These are phyloP conservation scores for Fraxinus excelsior DNA, from an alignment of 257 asterid genomes.

Conservation along the genomic window DNA sequence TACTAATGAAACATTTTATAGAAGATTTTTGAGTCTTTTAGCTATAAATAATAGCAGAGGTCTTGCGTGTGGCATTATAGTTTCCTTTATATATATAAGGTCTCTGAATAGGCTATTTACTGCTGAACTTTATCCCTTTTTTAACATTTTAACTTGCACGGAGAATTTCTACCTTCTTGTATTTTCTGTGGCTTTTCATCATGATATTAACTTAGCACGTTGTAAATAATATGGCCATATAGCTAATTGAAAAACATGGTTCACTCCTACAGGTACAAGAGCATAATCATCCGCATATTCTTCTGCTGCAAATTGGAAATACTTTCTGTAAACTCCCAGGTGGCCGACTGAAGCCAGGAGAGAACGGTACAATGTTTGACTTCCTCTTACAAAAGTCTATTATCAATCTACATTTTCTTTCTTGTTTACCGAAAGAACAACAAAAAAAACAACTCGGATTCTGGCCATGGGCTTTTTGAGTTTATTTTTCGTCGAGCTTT, in stretches of 20 bases:
- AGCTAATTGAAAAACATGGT: conserved; percentile 1
- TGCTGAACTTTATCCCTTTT: not conserved
- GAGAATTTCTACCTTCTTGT: not conserved
- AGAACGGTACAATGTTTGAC: conserved; percentile 61
- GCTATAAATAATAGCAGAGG: not conserved
- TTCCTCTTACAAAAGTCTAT: not conserved
- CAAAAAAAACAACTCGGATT: not conserved
- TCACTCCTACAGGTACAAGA: conserved; percentile 75
- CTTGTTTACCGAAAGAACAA: not conserved
- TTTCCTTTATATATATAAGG: not conserved
- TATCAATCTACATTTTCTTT: too few species aligned
- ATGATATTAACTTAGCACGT: not conserved
- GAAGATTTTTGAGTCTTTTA: not conserved
- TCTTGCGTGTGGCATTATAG: not conserved
- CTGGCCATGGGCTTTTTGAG: not conserved
- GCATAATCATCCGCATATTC: conserved; percentile 98
- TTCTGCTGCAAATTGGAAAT: conserved; percentile 95
- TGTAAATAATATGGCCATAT: not conserved
- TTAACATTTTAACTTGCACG: not conserved
- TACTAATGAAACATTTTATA: not conserved
- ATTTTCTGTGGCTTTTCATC: not conserved
- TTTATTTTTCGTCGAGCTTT: not conserved
- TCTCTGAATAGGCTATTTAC: not conserved
- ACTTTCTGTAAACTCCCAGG: conserved; percentile 99
- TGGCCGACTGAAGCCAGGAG: conserved; percentile 98